phyloP scores from a whole-genome alignment of 495 filamentous ascomycete species.

The Penicillium argentinense region DNA sequence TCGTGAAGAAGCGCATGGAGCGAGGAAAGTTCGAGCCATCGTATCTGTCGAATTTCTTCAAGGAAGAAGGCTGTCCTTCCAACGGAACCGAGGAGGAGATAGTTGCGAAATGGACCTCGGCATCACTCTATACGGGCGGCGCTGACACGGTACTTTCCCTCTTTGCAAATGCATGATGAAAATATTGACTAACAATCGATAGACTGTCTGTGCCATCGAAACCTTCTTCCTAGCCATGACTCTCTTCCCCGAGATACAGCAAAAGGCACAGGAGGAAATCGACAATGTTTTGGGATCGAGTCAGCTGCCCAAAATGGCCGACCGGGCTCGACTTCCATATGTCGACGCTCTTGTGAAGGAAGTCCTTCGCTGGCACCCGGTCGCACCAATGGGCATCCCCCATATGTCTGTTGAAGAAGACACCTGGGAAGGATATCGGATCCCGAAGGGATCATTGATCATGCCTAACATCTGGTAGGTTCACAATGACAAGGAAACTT shows the following conservation, averaged over 20 bases:
- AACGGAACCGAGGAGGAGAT: conserved; percentile 26
- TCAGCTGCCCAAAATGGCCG: conserved; percentile 30
- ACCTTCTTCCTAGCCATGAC: conserved; percentile 42
- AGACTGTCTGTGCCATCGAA: conserved; percentile 17
- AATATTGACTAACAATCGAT: not conserved
- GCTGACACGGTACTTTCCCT: conserved; percentile 45
- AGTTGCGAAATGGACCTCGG: conserved; percentile 44
- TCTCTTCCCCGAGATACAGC: conserved; percentile 42
- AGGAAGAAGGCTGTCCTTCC: conserved; percentile 9
- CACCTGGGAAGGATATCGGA: conserved; percentile 34
- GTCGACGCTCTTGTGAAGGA: conserved; percentile 47
- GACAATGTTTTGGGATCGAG: conserved; percentile 42
- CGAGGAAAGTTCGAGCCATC: conserved; percentile 33
- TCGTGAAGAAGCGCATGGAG: conserved; percentile 44
- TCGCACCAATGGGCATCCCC: conserved; percentile 48
- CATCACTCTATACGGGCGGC: conserved; percentile 55
- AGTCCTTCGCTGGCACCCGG: conserved; percentile 45
- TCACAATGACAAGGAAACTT: not conserved
- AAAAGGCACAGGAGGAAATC: conserved; percentile 54
- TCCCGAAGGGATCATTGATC: conserved; percentile 46
- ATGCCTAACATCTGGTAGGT: conserved; percentile 41
- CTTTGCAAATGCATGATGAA: not conserved
- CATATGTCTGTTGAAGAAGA: conserved; percentile 57
- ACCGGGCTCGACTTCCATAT: conserved; percentile 41
- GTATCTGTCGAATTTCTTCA: conserved; percentile 37